Evolutionary conservation across 805 yeast genomes (phyloP), one percentile per base, ranked within the genome.

Genomic region (Tetrapisispora nanseiensis): DNA sequence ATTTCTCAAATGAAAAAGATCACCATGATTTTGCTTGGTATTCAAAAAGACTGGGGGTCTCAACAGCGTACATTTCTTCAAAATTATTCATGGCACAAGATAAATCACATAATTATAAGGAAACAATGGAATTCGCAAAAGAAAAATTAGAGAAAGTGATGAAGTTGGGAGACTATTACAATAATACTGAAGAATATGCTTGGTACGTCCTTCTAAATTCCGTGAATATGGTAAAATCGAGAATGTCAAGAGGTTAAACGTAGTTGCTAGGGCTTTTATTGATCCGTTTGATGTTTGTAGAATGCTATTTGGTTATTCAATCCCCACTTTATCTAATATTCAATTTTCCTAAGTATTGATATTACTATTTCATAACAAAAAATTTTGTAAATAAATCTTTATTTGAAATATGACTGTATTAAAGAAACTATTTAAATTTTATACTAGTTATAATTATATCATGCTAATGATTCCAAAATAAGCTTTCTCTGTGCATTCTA

Each of bases 21-120:
- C 54, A 55, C 37, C 51, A 66, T 16, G 95, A 86, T 60, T 80
- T 83, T 58, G 82, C 86, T 3, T 90, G 98, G 98, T 90, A 90
- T 61, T 69, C 94, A n/a, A 84, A 87, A 56, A 70, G 98, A 49
- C 66, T 82, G 13, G 73, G 83, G 8, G 57, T 90, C 13, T 73
- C 84, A 20, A 70, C 82, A 2, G 72, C 82, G 2, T 86, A 84
- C 59, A 82, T 83, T 2, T 75, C 81, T 30, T 66, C 82, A 31
- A 97, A 90, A 60, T 65, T 86, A 47, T 86, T 75, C 65, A 82
- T 82, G 92, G 67, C 85, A 34, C 80, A 74, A 51, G 97, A 90
- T 60, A 68, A 67, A 19, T 78, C 90, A 18, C 53, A 57, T 2
- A 72, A 65, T 24, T 82, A 67, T 52, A 43, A 50, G 12, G 74